Conservation (phyloP, 257 asterid species). For the Solanum gandarillasii region DNA sequence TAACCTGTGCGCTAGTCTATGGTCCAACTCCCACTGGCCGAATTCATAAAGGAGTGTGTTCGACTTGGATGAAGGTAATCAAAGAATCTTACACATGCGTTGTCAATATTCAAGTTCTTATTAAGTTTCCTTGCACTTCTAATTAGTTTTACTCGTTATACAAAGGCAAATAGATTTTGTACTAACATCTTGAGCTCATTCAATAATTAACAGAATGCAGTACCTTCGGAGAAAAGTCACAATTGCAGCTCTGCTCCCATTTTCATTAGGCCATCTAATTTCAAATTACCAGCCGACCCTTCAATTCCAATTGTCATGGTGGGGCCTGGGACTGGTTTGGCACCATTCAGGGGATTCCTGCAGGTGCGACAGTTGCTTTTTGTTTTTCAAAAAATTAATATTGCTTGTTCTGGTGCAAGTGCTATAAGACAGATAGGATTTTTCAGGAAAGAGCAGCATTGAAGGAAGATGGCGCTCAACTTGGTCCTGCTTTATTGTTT, state of each 20-base stretch:
- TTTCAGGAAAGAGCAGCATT: slow-evolving; percentile 59
- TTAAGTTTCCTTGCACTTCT: not conserved
- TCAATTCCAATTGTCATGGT: slow-evolving; percentile 58
- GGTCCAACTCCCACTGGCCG: slow-evolving; percentile 73
- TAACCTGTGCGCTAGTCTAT: slow-evolving; percentile 59
- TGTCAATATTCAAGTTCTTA: not conserved
- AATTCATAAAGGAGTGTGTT: slow-evolving; percentile 74
- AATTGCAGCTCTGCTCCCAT: slow-evolving; percentile 60
- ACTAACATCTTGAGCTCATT: not conserved
- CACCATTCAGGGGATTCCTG: slow-evolving; percentile 75
- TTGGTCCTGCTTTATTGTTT: slow-evolving; percentile 59
- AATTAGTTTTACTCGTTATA: not conserved
- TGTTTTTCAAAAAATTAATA: not conserved
- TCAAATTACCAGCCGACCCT: slow-evolving; percentile 61
- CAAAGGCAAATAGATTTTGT: not conserved
- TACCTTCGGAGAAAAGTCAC: slow-evolving; percentile 37
- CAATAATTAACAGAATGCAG: slow-evolving; percentile 37
- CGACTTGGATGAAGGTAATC: slow-evolving; percentile 79
- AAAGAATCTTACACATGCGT: not conserved
- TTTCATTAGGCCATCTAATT: slow-evolving; percentile 62
- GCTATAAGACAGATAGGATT: not conserved
- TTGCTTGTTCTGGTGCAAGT: not conserved
- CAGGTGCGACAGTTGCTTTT: slow-evolving; percentile 24
- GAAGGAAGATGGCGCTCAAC: slow-evolving; percentile 47
- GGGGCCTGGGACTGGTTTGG: slow-evolving; percentile 85